phyloP scores from a whole-genome alignment of 2,329 filamentous ascomycete genomes.

The Xylariaceae sp. region DNA sequence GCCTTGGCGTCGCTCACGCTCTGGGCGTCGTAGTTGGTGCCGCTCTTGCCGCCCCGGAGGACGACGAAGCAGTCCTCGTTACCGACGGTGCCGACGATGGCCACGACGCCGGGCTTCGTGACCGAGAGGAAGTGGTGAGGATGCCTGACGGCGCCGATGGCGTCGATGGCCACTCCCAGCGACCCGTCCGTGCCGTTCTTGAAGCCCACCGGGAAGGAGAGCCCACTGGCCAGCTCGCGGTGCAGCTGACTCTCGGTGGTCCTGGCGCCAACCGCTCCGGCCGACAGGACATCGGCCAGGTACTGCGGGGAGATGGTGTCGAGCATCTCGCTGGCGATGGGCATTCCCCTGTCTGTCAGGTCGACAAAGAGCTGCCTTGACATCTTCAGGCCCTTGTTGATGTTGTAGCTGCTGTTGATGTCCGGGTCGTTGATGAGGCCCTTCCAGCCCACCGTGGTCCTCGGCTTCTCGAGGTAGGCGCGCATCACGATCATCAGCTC shows the following conservation, averaged over 20 bases:
- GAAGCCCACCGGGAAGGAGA: conserved; percentile 97
- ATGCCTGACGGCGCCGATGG: conserved; percentile 84
- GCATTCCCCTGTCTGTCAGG: conserved; percentile 86
- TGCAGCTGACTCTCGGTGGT: conserved; percentile 96
- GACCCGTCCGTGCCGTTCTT: conserved; percentile 98
- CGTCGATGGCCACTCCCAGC: conserved; percentile 84
- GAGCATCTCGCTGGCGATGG: conserved; percentile 93
- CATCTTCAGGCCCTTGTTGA: conserved; percentile 90
- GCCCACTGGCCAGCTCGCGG: conserved; percentile 83
- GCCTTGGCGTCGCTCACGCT: conserved; percentile 80
- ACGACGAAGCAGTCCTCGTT: conserved; percentile 98
- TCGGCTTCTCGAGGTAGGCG: conserved; percentile 95
- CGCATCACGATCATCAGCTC: conserved; percentile 96
- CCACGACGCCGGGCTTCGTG: conserved; percentile 90
- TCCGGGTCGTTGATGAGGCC: conserved; percentile 97
- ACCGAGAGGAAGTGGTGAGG: conserved; percentile 96
- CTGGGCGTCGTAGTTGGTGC: conserved; percentile 85
- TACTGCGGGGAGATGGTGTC: conserved; percentile 98
- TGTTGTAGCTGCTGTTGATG: conserved; percentile 97
- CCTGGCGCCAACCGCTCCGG: conserved; percentile 89
- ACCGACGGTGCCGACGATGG: conserved; percentile 87
- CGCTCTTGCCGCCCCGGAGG: conserved; percentile 82
- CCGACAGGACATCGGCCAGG: conserved; percentile 81
- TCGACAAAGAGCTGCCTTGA: conserved; percentile 90
- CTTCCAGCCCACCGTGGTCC: conserved; percentile 98